phyloP scores from a whole-genome alignment of 2,329 filamentous ascomycete species.

The Ophiostoma ulmi region DNA sequence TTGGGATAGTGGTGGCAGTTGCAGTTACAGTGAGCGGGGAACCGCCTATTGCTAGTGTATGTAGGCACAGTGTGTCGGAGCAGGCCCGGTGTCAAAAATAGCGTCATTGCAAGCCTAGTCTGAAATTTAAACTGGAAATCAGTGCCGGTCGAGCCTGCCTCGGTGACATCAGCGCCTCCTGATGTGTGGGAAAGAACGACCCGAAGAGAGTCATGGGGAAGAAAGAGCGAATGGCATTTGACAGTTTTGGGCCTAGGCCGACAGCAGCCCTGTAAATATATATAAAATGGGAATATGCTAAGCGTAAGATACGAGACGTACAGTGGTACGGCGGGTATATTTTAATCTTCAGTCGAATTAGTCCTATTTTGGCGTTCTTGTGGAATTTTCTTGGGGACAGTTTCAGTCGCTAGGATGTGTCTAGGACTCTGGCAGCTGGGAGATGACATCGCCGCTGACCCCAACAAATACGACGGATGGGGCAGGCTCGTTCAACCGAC shows the following conservation, averaged over 20 bases:
- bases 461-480: constrained; percentile 6
- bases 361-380: neutral
- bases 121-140: neutral
- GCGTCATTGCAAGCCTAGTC: neutral
- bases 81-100: neutral
- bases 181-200: constrained; percentile 1
- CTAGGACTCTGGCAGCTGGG: neutral
- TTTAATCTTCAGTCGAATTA: neutral
- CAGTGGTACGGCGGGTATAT: no score
- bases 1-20: constrained; percentile 8
- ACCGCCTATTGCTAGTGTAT: neutral
- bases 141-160: neutral
- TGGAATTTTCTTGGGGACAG: neutral
- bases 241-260: constrained; percentile 3
- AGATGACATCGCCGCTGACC: neutral
- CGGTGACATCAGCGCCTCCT: constrained; percentile 9
- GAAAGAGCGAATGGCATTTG: neutral
- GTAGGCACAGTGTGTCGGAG: neutral
- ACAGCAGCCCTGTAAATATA: neutral
- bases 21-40: constrained; percentile 11
- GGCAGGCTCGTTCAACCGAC: constrained; percentile 1
- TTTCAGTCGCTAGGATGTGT: neutral
- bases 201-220: constrained; percentile 9
- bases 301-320: no score
- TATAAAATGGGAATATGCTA: no score